Evolutionary conservation across 176 grass and related monocot genomes (phyloP), one percentile per base, ranked within the genome.

Genomic region (Avena sativa): DNA sequence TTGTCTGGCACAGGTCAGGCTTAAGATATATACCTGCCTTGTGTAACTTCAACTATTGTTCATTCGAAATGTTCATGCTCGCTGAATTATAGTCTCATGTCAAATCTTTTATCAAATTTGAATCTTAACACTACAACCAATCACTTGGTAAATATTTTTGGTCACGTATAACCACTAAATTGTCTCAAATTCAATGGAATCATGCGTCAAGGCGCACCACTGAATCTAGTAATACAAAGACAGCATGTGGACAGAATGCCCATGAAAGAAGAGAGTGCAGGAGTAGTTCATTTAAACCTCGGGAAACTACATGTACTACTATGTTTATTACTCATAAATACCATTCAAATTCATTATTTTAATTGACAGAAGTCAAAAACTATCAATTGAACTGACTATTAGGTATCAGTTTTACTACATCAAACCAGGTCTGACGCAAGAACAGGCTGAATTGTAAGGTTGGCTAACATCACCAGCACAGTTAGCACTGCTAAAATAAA

Each of bases 401-500:
- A 12, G 17, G 2, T 12, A 13, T 80, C 21, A 3, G 12, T 52
- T 62, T 23, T 53, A 55, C 50, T 63, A 11, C 49, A 66, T 74
- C 74, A 47, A 66, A 15, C 56, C 10, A 53, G 53, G 47, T 48
- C 48, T 79, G 58, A 84, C 23, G 48, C 34, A 78, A 9, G 30
- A 83, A 87, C 4, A 71, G 3, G 34, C 16, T 57, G 74, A 56
- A 57, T 36, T 74, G 65, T 15, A 38, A 90, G 70, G 34, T 73
- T 87, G 74, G 66, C 66, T 64, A 49, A 67, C 56, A 83, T 38
- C 63, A 16, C 79, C 84, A 83, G 70, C 3, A 3, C 43, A 47
- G 28, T 57, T 83, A 79, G 21, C 19, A 72, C 58, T 71, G 53
- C 30, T 71, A 78, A 12, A 78, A 86, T 28, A 70, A 79, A 74